Evolutionary conservation across 768 basidiomycete species (phyloP), one percentile per base, ranked within the genome.

Genomic region (Pholiota microspora): DNA sequence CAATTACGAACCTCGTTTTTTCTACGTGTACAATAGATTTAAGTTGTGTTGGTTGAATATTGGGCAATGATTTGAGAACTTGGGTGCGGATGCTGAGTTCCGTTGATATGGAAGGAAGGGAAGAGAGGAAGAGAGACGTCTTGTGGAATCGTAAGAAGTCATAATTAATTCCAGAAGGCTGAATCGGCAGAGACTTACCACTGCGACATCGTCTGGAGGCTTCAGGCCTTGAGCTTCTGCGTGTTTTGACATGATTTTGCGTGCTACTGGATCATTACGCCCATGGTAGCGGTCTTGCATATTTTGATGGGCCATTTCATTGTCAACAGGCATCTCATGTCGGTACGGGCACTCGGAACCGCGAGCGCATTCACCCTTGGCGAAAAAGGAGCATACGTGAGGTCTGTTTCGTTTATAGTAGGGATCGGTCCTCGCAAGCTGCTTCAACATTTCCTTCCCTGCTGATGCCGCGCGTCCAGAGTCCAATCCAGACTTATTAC

Each of bases 371-470:
- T 95, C 90, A 0, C 97, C 97, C 72, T 98, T 99, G 47, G 81
- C 86, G 67, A 87, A 98, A 80, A 98, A 98, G 2, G 91, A 92
- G 69, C 97, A 99, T 12, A 97, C 66, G 60, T 98, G 90, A 44
- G 97, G 93, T 52, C 89, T 76, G 72, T 98, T 99, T 53, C 96
- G 86, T 71, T 98, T 97, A 76, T 98, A 98, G 69, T 94, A 94
- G 0, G 97, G 97, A 64, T 98, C 96, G 27, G 91, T 92, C 60
- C 96, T 83, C 21, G 97, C 97, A 9, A 99, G 74, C 59, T 90
- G 84, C 72, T 98, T 98, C 51, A 99, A 74, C 92, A 98, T 95
- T 64, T 99, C 97, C 69, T 95, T 94, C 23, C 93, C 94, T 3
- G 91, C 92, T 18, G 88, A 84, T 23, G 79, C 80, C 7, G 91